Conservation (phyloP, 495 filamentous ascomycete genomes). For the Pyrenula aspistea region DNA sequence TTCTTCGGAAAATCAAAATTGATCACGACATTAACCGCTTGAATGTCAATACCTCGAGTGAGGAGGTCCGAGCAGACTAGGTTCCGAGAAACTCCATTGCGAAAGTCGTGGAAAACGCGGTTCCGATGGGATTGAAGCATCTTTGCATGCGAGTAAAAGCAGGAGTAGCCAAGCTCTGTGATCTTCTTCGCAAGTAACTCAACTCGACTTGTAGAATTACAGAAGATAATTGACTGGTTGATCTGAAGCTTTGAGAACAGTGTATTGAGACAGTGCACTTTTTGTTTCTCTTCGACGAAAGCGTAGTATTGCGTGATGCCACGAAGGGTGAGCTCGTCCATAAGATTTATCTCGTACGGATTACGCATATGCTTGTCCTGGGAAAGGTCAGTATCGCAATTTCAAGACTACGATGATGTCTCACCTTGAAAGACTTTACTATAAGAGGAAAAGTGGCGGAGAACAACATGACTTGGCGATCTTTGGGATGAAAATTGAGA, state of each 20-base stretch:
- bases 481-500: constrained; percentile 83
- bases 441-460: constrained; percentile 93
- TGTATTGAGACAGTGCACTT: constrained; percentile 97
- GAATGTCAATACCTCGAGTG: constrained; percentile 98
- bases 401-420: constrained; percentile 1
- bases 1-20: constrained; percentile 99
- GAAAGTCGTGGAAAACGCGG: constrained; percentile 98
- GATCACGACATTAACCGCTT: constrained; percentile 99
- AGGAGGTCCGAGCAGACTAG: constrained; percentile 96
- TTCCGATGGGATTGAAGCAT: constrained; percentile 98
- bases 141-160: constrained; percentile 96
- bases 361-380: constrained; percentile 89
- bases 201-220: constrained; percentile 97
- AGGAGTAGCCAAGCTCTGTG: constrained; percentile 96
- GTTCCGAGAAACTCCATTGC: constrained; percentile 94
- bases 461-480: constrained; percentile 98
- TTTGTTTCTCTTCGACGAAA: constrained; percentile 98
- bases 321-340: constrained; percentile 96
- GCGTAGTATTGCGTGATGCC: constrained; percentile 99
- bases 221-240: constrained; percentile 99
- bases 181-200: constrained; percentile 98
- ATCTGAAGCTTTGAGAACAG: constrained; percentile 98
- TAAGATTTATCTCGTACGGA: constrained; percentile 97
- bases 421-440: constrained; percentile 86
- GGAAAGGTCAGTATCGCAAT: constrained; percentile 5